Percentiles rank a stretch among this genome's conserved stretches.
Evolutionary conservation across 352 stramenopile species (phyloP).

Genomic region (Phytopythium montanum): DNA sequence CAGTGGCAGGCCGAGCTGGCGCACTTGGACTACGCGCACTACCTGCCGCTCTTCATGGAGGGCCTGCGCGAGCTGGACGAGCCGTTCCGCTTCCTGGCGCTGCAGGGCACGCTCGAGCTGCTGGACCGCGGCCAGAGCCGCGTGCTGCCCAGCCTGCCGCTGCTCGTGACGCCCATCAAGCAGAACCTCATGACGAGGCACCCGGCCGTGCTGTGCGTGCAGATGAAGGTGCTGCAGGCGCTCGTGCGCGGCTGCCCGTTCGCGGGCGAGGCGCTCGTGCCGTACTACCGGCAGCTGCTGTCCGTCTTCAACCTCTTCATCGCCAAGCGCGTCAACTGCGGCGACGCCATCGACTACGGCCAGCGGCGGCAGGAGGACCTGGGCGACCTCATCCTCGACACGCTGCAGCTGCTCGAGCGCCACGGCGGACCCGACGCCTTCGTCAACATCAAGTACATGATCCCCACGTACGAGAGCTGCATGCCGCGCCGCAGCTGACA

Average conservation of each 20-base stretch:
- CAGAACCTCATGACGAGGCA: slow-evolving; percentile 84
- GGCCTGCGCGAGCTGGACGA: slow-evolving; percentile 85
- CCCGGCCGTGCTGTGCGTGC: slow-evolving; percentile 64
- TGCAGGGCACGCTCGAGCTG: slow-evolving; percentile 79
- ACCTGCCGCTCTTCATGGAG: slow-evolving; percentile 92
- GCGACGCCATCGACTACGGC: slow-evolving; percentile 91
- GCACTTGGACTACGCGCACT: slow-evolving; percentile 82
- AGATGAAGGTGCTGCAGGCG: slow-evolving; percentile 76
- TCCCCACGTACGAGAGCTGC: slow-evolving; percentile 95
- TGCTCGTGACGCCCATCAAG: slow-evolving; percentile 71
- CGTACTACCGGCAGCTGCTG: slow-evolving; percentile 91
- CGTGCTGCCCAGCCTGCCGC: slow-evolving; percentile 51
- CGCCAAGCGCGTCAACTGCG: slow-evolving; percentile 90
- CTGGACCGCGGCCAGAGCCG: slow-evolving; percentile 67
- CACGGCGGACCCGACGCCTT: slow-evolving; percentile 85
- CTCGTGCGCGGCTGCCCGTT: slow-evolving; percentile 66
- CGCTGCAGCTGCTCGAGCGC: slow-evolving; percentile 86
- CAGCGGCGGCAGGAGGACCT: slow-evolving; percentile 88
- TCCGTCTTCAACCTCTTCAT: slow-evolving; percentile 92
- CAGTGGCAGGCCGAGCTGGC: slow-evolving; percentile 65
- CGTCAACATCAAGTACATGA: slow-evolving; percentile 96
- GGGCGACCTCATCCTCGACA: slow-evolving; percentile 88
- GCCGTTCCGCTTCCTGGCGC: slow-evolving; percentile 80
- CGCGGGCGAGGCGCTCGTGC: slow-evolving; percentile 87
- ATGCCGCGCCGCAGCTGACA: slow-evolving; percentile 6